Base-by-base conservation (phyloP, 352 stramenopile species). In the Pythium sp. region DNA sequence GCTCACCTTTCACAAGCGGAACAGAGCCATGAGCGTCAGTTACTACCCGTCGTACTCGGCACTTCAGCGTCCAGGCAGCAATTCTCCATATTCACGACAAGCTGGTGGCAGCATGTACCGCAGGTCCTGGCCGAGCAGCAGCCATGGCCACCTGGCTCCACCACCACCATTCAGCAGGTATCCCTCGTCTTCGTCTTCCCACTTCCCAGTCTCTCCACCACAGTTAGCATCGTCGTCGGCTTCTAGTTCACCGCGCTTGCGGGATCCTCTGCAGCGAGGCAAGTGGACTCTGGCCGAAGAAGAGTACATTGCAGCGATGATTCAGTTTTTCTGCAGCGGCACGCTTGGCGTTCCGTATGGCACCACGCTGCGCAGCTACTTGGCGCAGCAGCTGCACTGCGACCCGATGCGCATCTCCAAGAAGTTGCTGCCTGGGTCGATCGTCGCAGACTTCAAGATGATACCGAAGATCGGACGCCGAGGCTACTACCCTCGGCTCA, bases 391-490 rank as follows among this genome's bases (percentile, higher is more conserved):
- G 46, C 72, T 92, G 4, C 79, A 92, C 65, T 92, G 84, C 68
- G 79, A 89, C 58, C 82, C 84, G 26, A 92, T 92, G 84, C 77
- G 82, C n/a, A 87, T 92, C 67, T 92, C 84, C 30, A 92, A 92
- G 79, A 92, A 92, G 70, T 71, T 92, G 18, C 70, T 91, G 46
- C 81, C 83, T 0, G 81, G 83, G 7, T 62, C 63, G 54, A 74
- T 83, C 32, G 86, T 91, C 58, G 78, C 81, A 5, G 81, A 77
- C n/a, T 80, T 88, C 58, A 84, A 81, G 65, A 88, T 92, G 63
- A 85, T 87, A 65, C 80, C 81, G 24, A 92, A 92, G 78, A 85
- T 92, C 59, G 84, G 84, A 3, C 80, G 84, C 32, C 76, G 84
- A 18, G 80, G 81, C 18, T 92, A 87, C 74, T 90, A 86, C 66